Evolutionary conservation across 2,329 filamentous ascomycete genomes (phyloP).

Genomic region (Fusarium burgessii): DNA sequence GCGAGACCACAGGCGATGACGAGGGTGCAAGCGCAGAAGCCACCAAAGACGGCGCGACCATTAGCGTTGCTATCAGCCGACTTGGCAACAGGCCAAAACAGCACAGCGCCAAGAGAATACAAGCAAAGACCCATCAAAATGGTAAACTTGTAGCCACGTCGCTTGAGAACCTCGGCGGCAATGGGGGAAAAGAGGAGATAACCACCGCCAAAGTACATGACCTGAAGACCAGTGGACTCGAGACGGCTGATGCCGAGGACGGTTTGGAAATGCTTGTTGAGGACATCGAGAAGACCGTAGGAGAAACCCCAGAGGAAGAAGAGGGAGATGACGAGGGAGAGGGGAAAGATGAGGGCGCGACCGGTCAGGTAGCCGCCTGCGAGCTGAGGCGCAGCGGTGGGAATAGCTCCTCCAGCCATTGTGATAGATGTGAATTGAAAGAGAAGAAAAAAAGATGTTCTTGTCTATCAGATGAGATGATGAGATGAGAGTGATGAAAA

Average conservation of each 20-base stretch:
- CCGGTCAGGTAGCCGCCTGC: conserved; percentile 43
- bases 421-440: conserved; percentile 6
- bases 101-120: conserved; percentile 70
- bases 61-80: conserved; percentile 53
- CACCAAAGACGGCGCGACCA: conserved; percentile 65
- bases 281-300: conserved; percentile 60
- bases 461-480: conserved; percentile 14
- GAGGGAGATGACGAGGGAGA: conserved; percentile 66
- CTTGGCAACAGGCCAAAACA: conserved; percentile 67
- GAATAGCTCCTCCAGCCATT: conserved; percentile 43
- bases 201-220: conserved; percentile 67
- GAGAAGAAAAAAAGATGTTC: conserved; percentile 1
- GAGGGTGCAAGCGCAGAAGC: conserved; percentile 80
- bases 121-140: conserved; percentile 76
- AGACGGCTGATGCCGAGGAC: conserved; percentile 58
- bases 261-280: conserved; percentile 63
- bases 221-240: conserved; percentile 61
- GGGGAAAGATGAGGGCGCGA: conserved; percentile 64
- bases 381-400: conserved; percentile 37
- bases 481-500: conserved; percentile 23
- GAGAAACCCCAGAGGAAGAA: conserved; percentile 63
- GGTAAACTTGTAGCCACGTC: conserved; percentile 73
- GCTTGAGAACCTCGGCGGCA: conserved; percentile 72
- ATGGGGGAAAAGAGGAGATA: conserved; percentile 56
- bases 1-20: conserved; percentile 79